Evolutionary conservation across 2,329 filamentous ascomycete genomes (phyloP).

Genomic region (Beauveria varroae): DNA sequence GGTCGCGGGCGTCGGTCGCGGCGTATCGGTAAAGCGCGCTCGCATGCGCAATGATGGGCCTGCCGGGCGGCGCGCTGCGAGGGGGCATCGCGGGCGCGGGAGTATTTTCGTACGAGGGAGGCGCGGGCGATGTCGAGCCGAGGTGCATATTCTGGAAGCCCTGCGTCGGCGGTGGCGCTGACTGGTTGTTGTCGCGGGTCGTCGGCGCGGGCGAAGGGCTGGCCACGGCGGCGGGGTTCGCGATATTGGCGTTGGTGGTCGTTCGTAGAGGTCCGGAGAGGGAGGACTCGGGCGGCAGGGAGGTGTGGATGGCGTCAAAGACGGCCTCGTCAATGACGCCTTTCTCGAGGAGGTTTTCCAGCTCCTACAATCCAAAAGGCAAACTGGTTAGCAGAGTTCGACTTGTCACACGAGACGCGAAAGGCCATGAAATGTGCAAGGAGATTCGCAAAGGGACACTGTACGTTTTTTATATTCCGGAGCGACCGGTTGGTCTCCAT

Average conservation of each 20-base stretch:
- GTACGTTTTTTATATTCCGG: constrained; percentile 77
- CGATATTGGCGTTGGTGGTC: constrained; percentile 21
- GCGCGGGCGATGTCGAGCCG: constrained; percentile 29
- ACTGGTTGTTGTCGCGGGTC: constrained; percentile 22
- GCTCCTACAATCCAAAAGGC: constrained; percentile 52
- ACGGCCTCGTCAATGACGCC: constrained; percentile 68
- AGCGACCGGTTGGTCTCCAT: constrained; percentile 76
- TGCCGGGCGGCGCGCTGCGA: constrained; percentile 28
- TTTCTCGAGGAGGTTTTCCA: constrained; percentile 80
- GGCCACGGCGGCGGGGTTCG: constrained; percentile 20
- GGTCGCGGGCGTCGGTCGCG: constrained; percentile 71
- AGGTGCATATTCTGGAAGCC: constrained; percentile 36
- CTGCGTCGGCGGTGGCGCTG: constrained; percentile 23
- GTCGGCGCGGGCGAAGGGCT: constrained; percentile 23
- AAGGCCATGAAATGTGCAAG: no score
- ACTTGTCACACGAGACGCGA: not conserved
- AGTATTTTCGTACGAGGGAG: constrained; percentile 46
- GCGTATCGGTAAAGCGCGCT: constrained; percentile 79
- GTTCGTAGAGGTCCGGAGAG: constrained; percentile 42
- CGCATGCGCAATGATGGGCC: constrained; percentile 62
- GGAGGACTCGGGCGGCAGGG: constrained; percentile 65
- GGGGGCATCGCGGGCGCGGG: constrained; percentile 33
- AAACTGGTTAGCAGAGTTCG: not conserved
- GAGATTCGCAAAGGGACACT: constrained; percentile 19
- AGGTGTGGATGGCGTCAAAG: constrained; percentile 65